Percentiles rank a stretch among this genome's conserved stretches.
phyloP scores from a whole-genome alignment of 2,329 filamentous ascomycete genomes.

The Trichoderma atroviride region DNA sequence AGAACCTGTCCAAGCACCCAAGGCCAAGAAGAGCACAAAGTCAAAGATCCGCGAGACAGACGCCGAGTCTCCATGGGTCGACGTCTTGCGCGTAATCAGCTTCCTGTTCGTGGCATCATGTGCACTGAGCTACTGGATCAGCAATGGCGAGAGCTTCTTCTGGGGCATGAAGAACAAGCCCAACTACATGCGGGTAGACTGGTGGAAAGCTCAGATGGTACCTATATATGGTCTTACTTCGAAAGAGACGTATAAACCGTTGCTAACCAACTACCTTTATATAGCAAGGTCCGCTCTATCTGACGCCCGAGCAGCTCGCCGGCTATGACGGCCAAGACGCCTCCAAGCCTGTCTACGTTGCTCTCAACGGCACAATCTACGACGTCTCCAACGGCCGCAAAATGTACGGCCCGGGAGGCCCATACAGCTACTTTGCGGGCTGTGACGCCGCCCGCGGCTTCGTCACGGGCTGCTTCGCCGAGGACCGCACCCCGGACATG shows the following conservation, averaged over 20 bases:
- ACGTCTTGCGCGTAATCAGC: conserved; percentile 68
- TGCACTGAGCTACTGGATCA: conserved; percentile 76
- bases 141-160: conserved; percentile 67
- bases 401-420: conserved; percentile 81
- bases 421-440: conserved; percentile 85
- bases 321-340: conserved; percentile 78
- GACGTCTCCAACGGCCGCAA: conserved; percentile 71
- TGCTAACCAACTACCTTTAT: not conserved
- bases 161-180: conserved; percentile 67
- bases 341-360: conserved; percentile 80
- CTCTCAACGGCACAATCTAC: conserved; percentile 85
- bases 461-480: conserved; percentile 88
- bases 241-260: not conserved
- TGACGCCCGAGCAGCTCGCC: conserved; percentile 75
- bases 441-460: conserved; percentile 85
- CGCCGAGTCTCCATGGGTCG: conserved; percentile 62
- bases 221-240: conserved; percentile 35
- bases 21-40: conserved; percentile 23
- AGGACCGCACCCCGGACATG: conserved; percentile 82
- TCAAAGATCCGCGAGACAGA: conserved; percentile 45
- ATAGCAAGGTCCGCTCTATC: conserved; percentile 61
- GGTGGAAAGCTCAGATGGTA: conserved; percentile 65
- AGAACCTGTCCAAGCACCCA: conserved; percentile 34
- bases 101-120: conserved; percentile 68
- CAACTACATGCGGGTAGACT: conserved; percentile 60